Evolutionary conservation across 352 stramenopile genomes (phyloP), one percentile per base, ranked within the genome.

Genomic region (Elongisporangium anandrum): DNA sequence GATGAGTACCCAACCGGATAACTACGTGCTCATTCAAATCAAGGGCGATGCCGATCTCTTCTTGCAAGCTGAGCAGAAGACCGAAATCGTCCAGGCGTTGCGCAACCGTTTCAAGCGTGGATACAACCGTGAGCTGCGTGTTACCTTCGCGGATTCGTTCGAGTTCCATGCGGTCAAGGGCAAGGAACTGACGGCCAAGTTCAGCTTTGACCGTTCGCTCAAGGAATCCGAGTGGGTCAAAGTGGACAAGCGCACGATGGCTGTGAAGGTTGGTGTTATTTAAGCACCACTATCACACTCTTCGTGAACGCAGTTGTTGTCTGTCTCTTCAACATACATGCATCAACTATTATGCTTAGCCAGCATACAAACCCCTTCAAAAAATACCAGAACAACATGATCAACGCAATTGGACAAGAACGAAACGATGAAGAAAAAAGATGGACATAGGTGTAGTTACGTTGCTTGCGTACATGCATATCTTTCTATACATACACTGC

Each of bases 1-100:
- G 15, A 85, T 94, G 79, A 92, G 81, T 56, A 81, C 79, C 53
- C 73, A 89, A 61, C 79, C 84, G 9, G 85, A 94, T 65, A 88
- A 92, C 69, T 94, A 92, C 61, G 57, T 94, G 38, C 68, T 92
- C 45, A 48, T 94, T 16, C 81, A 86, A 52, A 78, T 92, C 24
- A 86, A 92, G 69, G 75, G 73, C 47, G 82, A 92, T 64, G 76
- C 80, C 16, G 85, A 92, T 56, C 58, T 94, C 50, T 79, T 92
- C 55, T 65, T 90, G 23, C 68, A 82, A 21, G 73, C 82, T 34
- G 65, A 82, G 47, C 82, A 94, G 59, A 94, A 94, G 76, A 94
- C 77, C 15, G 85, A 94, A 60, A 65, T 94, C 29, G 83, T 92
- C 50, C 76, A 85, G 60, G 71, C 77, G n/a, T 63, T 93, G 29